phyloP scores from a whole-genome alignment of 2,329 filamentous ascomycete species.

The Aspergillus neoniger region DNA sequence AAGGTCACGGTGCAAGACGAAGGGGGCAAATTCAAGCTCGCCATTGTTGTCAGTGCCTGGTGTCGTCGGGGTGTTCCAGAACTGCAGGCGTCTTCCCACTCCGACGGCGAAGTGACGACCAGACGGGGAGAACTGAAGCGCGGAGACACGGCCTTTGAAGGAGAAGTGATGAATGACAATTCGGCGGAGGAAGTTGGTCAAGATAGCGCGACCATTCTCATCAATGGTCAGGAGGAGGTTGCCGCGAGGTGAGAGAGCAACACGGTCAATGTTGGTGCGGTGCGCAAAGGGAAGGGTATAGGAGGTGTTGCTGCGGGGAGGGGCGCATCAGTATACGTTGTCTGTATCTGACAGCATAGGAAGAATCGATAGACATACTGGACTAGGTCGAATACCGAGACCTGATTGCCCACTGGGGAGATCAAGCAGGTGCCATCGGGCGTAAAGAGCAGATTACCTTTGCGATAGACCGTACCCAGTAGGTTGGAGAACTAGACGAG shows the following conservation, averaged over 20 bases:
- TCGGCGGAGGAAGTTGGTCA: slow-evolving; percentile 84
- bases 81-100: slow-evolving; percentile 82
- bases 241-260: slow-evolving; percentile 85
- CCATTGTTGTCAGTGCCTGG: slow-evolving; percentile 77
- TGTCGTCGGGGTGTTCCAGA: slow-evolving; percentile 93
- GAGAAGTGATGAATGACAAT: slow-evolving; percentile 93
- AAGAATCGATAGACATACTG: slow-evolving; percentile 61
- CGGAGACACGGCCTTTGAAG: slow-evolving; percentile 80
- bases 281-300: slow-evolving; percentile 73
- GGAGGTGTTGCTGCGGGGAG: slow-evolving; percentile 40
- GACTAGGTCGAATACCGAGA: slow-evolving; percentile 93
- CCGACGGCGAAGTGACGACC: slow-evolving; percentile 89
- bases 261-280: slow-evolving; percentile 84
- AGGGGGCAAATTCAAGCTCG: slow-evolving; percentile 91
- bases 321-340: slow-evolving; percentile 5
- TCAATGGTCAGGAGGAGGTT: slow-evolving; percentile 92
- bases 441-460: slow-evolving; percentile 95
- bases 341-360: not conserved
- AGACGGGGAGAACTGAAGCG: slow-evolving; percentile 86
- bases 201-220: slow-evolving; percentile 88
- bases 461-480: slow-evolving; percentile 95
- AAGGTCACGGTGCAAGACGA: slow-evolving; percentile 83
- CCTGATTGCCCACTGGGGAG: slow-evolving; percentile 93
- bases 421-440: slow-evolving; percentile 94
- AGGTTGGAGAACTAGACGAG: slow-evolving; percentile 85